Conservation (phyloP, 2,329 filamentous ascomycete genomes). For the Allantophomopsis lycopodina region DNA sequence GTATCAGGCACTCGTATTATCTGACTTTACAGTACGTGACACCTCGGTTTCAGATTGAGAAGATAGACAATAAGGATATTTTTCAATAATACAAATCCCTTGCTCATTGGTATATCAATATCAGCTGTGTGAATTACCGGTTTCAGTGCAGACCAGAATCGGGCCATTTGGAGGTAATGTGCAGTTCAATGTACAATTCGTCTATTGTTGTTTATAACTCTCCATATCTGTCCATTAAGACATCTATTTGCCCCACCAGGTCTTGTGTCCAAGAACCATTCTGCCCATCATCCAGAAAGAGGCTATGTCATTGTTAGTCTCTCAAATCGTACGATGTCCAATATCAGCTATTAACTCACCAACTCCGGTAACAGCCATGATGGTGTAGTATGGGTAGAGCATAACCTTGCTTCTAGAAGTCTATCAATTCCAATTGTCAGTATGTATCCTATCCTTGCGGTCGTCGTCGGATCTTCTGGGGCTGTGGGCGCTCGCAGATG, state of each 20-base stretch:
- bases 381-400: constrained; percentile 53
- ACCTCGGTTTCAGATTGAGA: too few relatives aligned
- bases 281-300: constrained; percentile 61
- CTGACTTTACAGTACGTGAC: too few relatives aligned
- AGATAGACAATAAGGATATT: too few relatives aligned
- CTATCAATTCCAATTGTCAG: constrained; percentile 23
- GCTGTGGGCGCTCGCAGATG: too few relatives aligned
- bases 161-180: too few relatives aligned
- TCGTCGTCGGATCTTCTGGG: not conserved
- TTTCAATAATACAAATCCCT: too few relatives aligned
- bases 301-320: constrained; percentile 13
- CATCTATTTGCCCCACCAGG: constrained; percentile 45
- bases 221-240: too few relatives aligned
- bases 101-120: too few relatives aligned
- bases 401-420: constrained; percentile 49
- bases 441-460: not conserved
- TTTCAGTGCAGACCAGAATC: too few relatives aligned
- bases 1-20: too few relatives aligned
- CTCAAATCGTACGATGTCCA: not conserved
- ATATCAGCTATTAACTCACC: constrained; percentile 31
- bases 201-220: not conserved
- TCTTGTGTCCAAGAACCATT: constrained; percentile 66
- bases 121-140: too few relatives aligned
- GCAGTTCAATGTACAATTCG: constrained; percentile 8
- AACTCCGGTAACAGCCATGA: constrained; percentile 47